Conservation (phyloP, 2,329 filamentous ascomycete genomes). For the Herpotrichia juniperi region DNA sequence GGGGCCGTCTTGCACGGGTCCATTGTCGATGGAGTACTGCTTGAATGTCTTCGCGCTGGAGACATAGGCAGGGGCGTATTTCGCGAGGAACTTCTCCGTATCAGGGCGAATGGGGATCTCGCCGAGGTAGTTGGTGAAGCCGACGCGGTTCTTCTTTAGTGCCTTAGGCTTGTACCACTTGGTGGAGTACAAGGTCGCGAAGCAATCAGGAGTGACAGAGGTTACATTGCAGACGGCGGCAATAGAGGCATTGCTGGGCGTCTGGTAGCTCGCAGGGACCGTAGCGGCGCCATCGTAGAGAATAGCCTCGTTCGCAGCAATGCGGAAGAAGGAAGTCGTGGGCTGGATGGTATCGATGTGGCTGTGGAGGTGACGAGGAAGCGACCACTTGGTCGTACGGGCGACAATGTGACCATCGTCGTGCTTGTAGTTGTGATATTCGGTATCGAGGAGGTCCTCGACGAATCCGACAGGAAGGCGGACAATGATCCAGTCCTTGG, state of each 20-base stretch:
- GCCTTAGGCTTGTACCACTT: conserved; percentile 58
- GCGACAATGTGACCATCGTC: conserved; percentile 59
- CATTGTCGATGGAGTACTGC: conserved; percentile 63
- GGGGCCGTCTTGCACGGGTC: conserved; percentile 54
- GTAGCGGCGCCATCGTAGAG: conserved; percentile 28
- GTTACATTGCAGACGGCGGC: conserved; percentile 56
- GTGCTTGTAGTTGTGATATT: conserved; percentile 60
- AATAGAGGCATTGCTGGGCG: conserved; percentile 38
- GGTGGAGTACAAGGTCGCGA: conserved; percentile 61
- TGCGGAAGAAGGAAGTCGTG: conserved; percentile 62
- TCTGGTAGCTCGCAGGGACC: conserved; percentile 32
- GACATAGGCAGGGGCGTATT: conserved; percentile 58
- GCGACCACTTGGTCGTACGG: conserved; percentile 63
- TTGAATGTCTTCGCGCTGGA: conserved; percentile 61
- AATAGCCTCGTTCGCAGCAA: conserved; percentile 27
- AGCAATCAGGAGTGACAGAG: conserved; percentile 60
- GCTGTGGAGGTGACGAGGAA: conserved; percentile 62
- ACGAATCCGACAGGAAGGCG: conserved; percentile 58
- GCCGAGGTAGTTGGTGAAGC: conserved; percentile 57
- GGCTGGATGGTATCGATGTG: conserved; percentile 67
- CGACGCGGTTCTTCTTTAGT: conserved; percentile 52
- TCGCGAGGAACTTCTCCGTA: conserved; percentile 61
- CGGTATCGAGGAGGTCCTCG: conserved; percentile 59
- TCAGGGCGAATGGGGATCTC: conserved; percentile 61
- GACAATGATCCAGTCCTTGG: conserved; percentile 64